phyloP scores from a whole-genome alignment of 257 asterid genomes.

The Solanum bulbocastanum region DNA sequence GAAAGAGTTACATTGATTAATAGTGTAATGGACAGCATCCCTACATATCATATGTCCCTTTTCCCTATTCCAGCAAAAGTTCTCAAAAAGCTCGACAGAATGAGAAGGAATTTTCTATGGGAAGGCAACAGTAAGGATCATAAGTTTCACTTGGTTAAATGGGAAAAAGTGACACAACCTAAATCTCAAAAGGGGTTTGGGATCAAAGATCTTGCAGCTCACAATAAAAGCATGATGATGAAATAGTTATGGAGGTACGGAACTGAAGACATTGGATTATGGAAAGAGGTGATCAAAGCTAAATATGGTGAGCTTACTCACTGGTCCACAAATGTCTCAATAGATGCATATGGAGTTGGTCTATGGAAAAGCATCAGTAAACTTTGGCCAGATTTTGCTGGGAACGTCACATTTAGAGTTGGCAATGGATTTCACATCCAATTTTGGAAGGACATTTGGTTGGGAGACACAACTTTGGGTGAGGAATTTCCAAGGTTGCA shows the following conservation, averaged over 20 bases:
- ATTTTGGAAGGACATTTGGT: not conserved
- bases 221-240: no score
- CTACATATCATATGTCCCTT: no score
- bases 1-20: no score
- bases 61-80: no score
- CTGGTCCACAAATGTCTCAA: not conserved
- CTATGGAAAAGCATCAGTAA: not conserved
- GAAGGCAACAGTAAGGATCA: not conserved
- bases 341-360: not conserved
- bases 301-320: not conserved
- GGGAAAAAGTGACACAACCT: not conserved
- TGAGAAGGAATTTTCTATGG: not conserved
- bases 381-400: not conserved
- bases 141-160: not conserved
- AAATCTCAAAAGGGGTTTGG: not conserved
- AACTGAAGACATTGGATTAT: not conserved
- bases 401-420: not conserved
- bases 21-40: no score
- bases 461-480: no score
- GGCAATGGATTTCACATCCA: not conserved
- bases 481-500: not conserved
- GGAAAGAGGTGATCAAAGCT: not conserved
- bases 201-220: not conserved
- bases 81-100: no score
- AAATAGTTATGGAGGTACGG: not conserved